Evolutionary conservation across 495 filamentous ascomycete species (phyloP), one percentile per base, ranked within the genome.

Genomic region (Xylaria palmicola): DNA sequence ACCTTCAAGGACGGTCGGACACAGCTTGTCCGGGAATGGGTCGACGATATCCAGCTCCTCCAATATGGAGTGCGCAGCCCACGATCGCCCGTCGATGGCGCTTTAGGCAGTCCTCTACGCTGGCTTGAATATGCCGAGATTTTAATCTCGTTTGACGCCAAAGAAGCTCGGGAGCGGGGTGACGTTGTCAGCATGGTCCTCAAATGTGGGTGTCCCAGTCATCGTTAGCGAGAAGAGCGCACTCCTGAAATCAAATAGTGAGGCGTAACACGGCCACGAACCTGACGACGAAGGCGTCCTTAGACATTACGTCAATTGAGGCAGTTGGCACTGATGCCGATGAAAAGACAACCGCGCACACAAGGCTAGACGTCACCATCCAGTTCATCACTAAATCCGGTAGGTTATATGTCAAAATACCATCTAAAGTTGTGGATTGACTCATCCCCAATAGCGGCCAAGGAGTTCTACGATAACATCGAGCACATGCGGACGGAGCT

Each of bases 401-500:
- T 54, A 53, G 12, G 30, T 15, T 10, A n/a, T 10, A 4, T 20
- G 2, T 17, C 30, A 6, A 34, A 10, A 15, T 10, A 1, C 15
- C 20, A 0, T 9, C 26, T 4, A 29, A 26, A 9, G 24, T 52
- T 6, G 13, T 24, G 10, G n/a, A n/a, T 10, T 47, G 6, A 45
- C 40, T 17, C 3, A 13, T 27, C n/a, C 15, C 9, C 7, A 55
- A 24, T 10, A 62, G 40, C 40, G 19, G 59, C 30, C 1, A 12
- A 44, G 15, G 51, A 43, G 15, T 36, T 71, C 2, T 53, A 64
- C 15, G n/a, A 63, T 17, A 58, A 56, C 6, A 34, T 70, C 3
- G 63, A 69, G 32, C 54, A 54, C 12, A 69, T 71, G 66, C 26
- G 59, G 30, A 65, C 37, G 43, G 68, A 69, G 27, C 53, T 71